A percentile compares a stretch with the other conserved stretches of the same genome.
Conservation (phyloP, 2,329 filamentous ascomycete species). For the Zymoseptoria tritici region DNA sequence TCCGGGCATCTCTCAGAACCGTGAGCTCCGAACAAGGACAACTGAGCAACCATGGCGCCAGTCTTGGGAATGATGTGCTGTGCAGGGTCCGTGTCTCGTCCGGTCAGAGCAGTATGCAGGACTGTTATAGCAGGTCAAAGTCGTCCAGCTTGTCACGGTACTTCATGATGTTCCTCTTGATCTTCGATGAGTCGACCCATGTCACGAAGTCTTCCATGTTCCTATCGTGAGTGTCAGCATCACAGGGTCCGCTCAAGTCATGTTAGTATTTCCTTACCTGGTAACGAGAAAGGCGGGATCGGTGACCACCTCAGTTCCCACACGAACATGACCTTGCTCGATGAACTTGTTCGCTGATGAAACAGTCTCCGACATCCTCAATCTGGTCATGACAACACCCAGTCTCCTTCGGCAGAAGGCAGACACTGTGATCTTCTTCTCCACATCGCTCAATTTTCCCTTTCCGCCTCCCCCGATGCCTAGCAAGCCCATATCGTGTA, state of each 20-base stretch:
- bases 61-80: background rate
- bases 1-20: background rate
- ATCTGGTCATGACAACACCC: constrained; percentile 81
- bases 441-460: constrained; percentile 61
- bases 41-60: background rate
- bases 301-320: constrained; percentile 82
- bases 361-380: constrained; percentile 87
- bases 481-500: constrained; percentile 86
- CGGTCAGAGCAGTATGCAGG: background rate
- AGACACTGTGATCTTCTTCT: constrained; percentile 80
- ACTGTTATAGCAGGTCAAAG: constrained; percentile 73
- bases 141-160: constrained; percentile 94
- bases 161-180: constrained; percentile 91
- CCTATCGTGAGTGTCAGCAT: constrained; percentile 31
- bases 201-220: constrained; percentile 95
- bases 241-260: background rate
- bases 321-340: constrained; percentile 87
- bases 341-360: constrained; percentile 74
- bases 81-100: background rate
- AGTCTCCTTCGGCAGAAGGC: constrained; percentile 78
- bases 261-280: constrained; percentile 28
- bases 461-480: constrained; percentile 56
- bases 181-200: constrained; percentile 93
- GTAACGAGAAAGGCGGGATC: constrained; percentile 87
- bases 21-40: background rate